Evolutionary conservation across 1,284 basidiomycete genomes (phyloP), one percentile per base, ranked within the genome.

Genomic region (Fomes fomentarius): DNA sequence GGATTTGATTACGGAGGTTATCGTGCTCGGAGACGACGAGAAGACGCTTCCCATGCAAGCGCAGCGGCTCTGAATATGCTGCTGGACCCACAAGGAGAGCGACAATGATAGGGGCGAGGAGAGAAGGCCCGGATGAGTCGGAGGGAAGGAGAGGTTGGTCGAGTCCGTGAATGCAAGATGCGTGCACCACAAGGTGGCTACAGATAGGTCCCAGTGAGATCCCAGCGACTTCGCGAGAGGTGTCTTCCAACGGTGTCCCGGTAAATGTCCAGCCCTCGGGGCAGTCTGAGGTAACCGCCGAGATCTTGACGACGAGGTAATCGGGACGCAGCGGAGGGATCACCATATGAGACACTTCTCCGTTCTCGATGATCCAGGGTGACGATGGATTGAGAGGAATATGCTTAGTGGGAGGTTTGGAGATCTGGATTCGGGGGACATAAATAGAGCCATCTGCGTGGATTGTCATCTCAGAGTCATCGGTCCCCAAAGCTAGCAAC

Each of bases 341-440:
- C 3, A 42, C 31, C 2, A 35, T 41, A 19, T 56, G 56, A 19
- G 39, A 35, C 24, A 60, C 28, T 15, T 22, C 15, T 4, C 47
- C 50, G 5, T 42, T 38, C 17, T 56, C 51, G 14, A 50, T 17
- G 12, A 14, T 52, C 61, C 61, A 63, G 11, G 59, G 61, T 17
- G 34, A 7, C 0, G 35, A 8, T n/a, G 54, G 19, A 5, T 41
- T 26, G 52, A 61, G 52, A 0, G 43, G 21, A 1, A 38, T 19
- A 8, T 33, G 24, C 0, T 28, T 24, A 3, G 30, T 17, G 3
- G 54, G 54, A 9, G 50, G 35, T 14, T 44, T 15, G 4, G 50
- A 28, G 12, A 43, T 47, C 21, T 50, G 37, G 38, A 63, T 38
- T 22, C 61, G 46, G 10, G 58, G 58, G 7, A 55, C 59, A 6